phyloP scores from a whole-genome alignment of 2,329 filamentous ascomycete species.

The Fusarium falciforme region DNA sequence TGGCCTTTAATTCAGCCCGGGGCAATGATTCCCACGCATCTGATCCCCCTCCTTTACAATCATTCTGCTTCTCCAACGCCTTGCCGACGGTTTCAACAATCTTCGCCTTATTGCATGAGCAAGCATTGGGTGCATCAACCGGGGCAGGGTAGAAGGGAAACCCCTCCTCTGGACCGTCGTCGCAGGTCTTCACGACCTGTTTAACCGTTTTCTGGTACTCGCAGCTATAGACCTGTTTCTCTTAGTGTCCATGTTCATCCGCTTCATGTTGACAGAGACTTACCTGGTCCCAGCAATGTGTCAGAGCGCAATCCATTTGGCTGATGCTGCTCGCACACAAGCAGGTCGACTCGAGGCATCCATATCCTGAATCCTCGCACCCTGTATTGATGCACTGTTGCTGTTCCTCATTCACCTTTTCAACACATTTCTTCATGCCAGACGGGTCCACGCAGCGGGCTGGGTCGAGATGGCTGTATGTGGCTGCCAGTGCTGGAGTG shows the following conservation, averaged over 20 bases:
- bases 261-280: neutral
- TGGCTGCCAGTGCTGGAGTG: neutral
- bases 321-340: neutral
- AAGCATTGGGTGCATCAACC: neutral
- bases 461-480: neutral
- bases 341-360: neutral
- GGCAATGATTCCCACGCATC: neutral
- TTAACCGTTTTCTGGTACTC: neutral
- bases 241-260: neutral
- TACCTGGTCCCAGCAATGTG: conserved; percentile 10
- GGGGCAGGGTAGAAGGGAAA: neutral
- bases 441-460: neutral
- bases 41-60: neutral
- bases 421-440: neutral
- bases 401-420: neutral
- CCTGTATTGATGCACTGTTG: neutral
- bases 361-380: neutral
- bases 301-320: neutral
- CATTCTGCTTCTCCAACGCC: neutral
- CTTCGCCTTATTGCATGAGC: neutral
- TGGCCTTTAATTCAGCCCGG: neutral
- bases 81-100: neutral
- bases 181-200: neutral
- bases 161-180: neutral
- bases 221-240: neutral